phyloP scores from a whole-genome alignment of 257 asterid species.

The Lycium ferocissimum region DNA sequence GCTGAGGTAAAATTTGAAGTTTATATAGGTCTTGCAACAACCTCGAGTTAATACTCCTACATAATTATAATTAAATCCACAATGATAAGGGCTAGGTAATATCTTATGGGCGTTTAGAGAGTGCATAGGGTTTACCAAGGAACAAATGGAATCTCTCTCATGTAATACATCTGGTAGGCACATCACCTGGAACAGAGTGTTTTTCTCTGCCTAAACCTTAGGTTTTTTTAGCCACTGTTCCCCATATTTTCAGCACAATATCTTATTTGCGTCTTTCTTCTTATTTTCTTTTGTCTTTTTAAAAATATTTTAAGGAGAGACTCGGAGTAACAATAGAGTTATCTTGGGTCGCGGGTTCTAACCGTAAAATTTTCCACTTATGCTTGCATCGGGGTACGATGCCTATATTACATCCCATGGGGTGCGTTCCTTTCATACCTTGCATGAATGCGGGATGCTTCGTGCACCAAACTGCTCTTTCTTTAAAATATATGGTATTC shows the following conservation, averaged over 20 bases:
- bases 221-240: background rate
- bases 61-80: too few relatives aligned
- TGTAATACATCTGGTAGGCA: conserved; percentile 37
- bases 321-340: background rate
- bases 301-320: background rate
- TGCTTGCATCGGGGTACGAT: background rate
- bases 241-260: background rate
- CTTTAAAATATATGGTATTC: background rate
- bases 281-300: background rate
- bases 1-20: too few relatives aligned
- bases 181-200: conserved; percentile 16
- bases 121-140: background rate
- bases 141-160: conserved; percentile 33
- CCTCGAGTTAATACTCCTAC: too few relatives aligned
- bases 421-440: background rate
- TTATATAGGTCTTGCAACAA: too few relatives aligned
- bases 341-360: background rate
- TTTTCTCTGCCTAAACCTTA: conserved; percentile 9
- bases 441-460: background rate
- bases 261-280: background rate
- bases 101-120: background rate
- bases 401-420: background rate
- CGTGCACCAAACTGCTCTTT: background rate
- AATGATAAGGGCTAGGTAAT: background rate
- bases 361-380: background rate